Base-by-base conservation (phyloP, 2,329 filamentous ascomycete species). In the Plectosphaerella plurivora region DNA sequence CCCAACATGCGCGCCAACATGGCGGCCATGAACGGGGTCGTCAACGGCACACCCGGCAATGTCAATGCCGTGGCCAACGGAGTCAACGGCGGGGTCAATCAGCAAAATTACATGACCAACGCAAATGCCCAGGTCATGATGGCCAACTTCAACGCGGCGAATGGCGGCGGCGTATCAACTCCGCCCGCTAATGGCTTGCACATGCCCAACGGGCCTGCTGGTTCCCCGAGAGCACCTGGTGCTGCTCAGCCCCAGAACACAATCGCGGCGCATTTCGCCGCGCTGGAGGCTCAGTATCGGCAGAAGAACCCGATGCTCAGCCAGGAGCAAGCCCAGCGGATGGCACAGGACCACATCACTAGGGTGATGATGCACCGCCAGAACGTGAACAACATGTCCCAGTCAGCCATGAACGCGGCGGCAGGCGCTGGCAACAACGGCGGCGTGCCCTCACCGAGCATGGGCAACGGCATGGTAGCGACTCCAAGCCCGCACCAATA, bases 401-500 rank as follows among this genome's bases (percentile, higher is more conserved):
- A 80, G 55, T 74, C 73, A 22, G 78, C 78, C 2, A 81, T 83
- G 76, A 79, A 75, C 57, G 75, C 78, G 25, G 79, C 79, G 2
- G 77, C 78, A 3, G 74, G 68, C 14, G 68, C 71, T 5, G 71
- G 71, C 8, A 44, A 44, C 18, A 75, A 79, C 56, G 37, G 37
- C 33, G 51, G 51, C 18, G 47, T 47, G 22, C 37, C 52, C 18
- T 58, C 56, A 15, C 67, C 76, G 14, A 72, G 73, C 3, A 72
- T 79, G 50, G 70, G 76, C 15, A 79, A 75, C 49, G 73, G 75
- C 16, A 72, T 79, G 47, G 67, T 73, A 1, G 70, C 72, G 16
- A 76, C 76, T 1, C 71, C 73, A 2, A 80, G 77, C 52, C 81
- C 81, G 25, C 79, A 83, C 41, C 81, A 84, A 55, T 83, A 84